These are phyloP conservation scores for Rubroshorea leprosula DNA, from an alignment of 345 rosid species.

Conservation along the genomic window DNA sequence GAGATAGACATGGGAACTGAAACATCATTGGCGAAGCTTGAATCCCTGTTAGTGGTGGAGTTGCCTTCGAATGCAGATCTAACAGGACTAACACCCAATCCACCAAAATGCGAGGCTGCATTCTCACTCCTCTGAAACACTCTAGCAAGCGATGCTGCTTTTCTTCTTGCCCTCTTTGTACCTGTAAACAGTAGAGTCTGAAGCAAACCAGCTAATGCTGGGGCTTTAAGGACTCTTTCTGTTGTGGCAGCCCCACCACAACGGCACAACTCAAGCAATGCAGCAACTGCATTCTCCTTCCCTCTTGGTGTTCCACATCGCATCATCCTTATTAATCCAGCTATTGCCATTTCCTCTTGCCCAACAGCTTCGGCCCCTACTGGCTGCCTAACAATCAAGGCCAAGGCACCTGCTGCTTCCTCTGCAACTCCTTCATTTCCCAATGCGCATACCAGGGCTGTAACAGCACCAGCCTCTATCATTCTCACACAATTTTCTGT, in stretches of 20 bases:
- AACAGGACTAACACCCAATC: slow-evolving; percentile 49
- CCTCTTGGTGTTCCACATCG: slow-evolving; percentile 87
- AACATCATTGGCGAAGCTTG: slow-evolving; percentile 54
- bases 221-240: slow-evolving; percentile 69
- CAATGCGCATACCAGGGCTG: slow-evolving; percentile 66
- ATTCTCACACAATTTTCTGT: slow-evolving; percentile 66
- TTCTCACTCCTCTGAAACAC: slow-evolving; percentile 78
- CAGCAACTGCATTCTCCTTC: slow-evolving; percentile 92
- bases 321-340: slow-evolving; percentile 76
- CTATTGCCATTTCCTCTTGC: slow-evolving; percentile 61
- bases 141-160: slow-evolving; percentile 89
- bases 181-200: slow-evolving; percentile 78
- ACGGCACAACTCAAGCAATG: slow-evolving; percentile 83
- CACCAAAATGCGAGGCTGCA: slow-evolving; percentile 45
- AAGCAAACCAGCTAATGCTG: slow-evolving; percentile 72
- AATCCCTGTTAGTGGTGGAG: slow-evolving; percentile 35
- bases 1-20: slow-evolving; percentile 65
- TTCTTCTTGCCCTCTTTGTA: slow-evolving; percentile 90
- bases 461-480: slow-evolving; percentile 75
- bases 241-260: slow-evolving; percentile 69
- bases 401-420: slow-evolving; percentile 91
- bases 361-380: slow-evolving; percentile 73
- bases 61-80: slow-evolving; percentile 64
- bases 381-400: slow-evolving; percentile 75
- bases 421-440: slow-evolving; percentile 73